Conservation (phyloP, 1,284 basidiomycete species). For the Cutaneotrichosporon sp. region DNA sequence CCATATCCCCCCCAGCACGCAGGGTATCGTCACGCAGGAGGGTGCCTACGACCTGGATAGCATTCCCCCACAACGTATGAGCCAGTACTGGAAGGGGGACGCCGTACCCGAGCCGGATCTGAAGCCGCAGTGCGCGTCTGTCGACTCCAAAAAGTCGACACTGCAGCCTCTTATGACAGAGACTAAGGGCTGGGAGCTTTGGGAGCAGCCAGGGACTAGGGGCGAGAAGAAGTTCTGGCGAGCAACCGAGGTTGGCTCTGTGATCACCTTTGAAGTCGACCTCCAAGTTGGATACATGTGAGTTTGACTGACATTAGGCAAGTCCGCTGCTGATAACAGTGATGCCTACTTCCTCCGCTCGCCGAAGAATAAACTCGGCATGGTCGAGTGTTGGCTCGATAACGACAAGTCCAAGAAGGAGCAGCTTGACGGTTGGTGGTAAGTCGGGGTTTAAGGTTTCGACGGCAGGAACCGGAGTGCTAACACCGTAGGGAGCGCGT, state of each 20-base stretch:
- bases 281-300: constrained; percentile 33
- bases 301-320: too few relatives aligned
- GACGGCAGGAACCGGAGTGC: neutral
- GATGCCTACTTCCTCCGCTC: constrained; percentile 42
- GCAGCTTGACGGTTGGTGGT: constrained; percentile 37
- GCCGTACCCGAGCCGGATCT: neutral
- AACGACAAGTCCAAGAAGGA: constrained; percentile 26
- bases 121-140: neutral
- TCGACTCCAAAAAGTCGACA: constrained; percentile 1
- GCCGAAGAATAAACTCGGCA: constrained; percentile 39
- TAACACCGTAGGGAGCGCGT: neutral
- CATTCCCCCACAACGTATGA: neutral
- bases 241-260: constrained; percentile 29
- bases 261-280: constrained; percentile 32
- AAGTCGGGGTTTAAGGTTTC: neutral
- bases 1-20: neutral
- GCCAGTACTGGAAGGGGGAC: neutral
- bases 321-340: neutral
- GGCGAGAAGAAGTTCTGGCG: constrained; percentile 6
- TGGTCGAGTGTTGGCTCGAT: constrained; percentile 41
- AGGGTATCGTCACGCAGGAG: neutral
- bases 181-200: constrained; percentile 2
- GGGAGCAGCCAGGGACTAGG: neutral
- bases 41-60: neutral
- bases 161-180: neutral